phyloP scores from a whole-genome alignment of 768 basidiomycete species.

The Cystoderma amianthinum region DNA sequence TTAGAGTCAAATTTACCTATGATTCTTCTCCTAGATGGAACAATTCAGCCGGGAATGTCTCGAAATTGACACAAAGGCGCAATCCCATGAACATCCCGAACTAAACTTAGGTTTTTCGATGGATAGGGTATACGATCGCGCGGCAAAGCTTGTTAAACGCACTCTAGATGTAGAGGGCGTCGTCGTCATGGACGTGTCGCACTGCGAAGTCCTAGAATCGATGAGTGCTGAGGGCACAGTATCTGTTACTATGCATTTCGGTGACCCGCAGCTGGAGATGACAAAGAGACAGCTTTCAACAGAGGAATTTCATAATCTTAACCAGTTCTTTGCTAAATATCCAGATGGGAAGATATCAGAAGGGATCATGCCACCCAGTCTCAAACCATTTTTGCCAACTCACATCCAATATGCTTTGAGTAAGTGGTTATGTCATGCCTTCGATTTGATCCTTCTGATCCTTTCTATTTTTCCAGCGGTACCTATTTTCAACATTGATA shows the following conservation, averaged over 20 bases:
- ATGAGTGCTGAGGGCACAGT: slow-evolving; percentile 53
- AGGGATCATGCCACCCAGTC: slow-evolving; percentile 76
- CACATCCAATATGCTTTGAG: slow-evolving; percentile 85
- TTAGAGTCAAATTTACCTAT: not conserved
- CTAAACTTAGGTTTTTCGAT: slow-evolving; percentile 43
- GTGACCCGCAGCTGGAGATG: slow-evolving; percentile 47
- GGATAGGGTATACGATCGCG: slow-evolving; percentile 89
- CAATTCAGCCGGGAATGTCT: slow-evolving; percentile 92
- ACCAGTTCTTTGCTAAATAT: slow-evolving; percentile 63
- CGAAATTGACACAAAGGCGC: slow-evolving; percentile 71
- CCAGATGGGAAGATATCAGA: slow-evolving; percentile 88
- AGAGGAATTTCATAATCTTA: slow-evolving; percentile 70
- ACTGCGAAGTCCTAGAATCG: slow-evolving; percentile 81
- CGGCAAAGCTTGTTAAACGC: slow-evolving; percentile 80
- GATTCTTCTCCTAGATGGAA: slow-evolving; percentile 61
- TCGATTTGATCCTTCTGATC: not conserved
- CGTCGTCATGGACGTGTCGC: slow-evolving; percentile 87
- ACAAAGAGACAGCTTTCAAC: slow-evolving; percentile 49
- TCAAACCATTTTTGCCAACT: slow-evolving; percentile 75
- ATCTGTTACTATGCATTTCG: slow-evolving; percentile 65
- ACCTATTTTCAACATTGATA: slow-evolving; percentile 90
- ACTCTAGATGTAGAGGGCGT: slow-evolving; percentile 92
- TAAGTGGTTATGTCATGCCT: slow-evolving; percentile 29
- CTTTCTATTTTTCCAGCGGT: slow-evolving; percentile 52
- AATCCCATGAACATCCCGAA: slow-evolving; percentile 24